Evolutionary conservation across 2,329 filamentous ascomycete species (phyloP), one percentile per base, ranked within the genome.

Genomic region (Pseudocercospora fijiensis): DNA sequence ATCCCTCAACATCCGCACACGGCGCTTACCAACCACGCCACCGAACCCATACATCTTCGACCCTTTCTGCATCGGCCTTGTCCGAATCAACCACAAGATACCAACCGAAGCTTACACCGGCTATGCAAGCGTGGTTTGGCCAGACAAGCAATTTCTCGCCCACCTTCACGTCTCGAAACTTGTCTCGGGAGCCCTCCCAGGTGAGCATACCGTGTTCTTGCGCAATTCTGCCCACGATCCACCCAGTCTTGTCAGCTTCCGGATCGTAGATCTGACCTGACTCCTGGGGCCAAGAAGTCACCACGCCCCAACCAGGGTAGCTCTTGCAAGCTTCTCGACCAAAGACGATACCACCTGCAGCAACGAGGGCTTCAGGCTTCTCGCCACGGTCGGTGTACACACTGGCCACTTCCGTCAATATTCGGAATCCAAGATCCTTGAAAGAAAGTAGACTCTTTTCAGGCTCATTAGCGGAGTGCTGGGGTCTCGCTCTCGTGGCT

Each of bases 61-160:
- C 81, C 65, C 91, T 82, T 70, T 85, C 82, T 64, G 88, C 82
- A 68, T 85, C 82, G 22, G 80, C 79, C 0, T 81, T 82, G 58
- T 80, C 77, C 27, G 85, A 86, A 76, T 94, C 90, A 1, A 93
- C 86, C 33, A 94, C 79, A 20, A 92, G 78, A 77, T 92, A 95
- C 82, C 86, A 91, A 1, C 84, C 86, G 77, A 88, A 90, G 27
- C 85, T 85, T 0, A 87, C 87, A 0, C 89, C 88, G 1, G 90
- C 85, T 69, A 94, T 88, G 74, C 91, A 95, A 37, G 90, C 86
- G 78, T 95, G 91, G 70, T 94, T 94, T 0, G 90, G 90, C 86
- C 88, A 93, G 7, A 94, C 79, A 62, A 86, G 81, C 26, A 93
- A 77, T 71, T 86, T 86, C 72, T 91, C 84, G 0, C 90, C 90